Evolutionary conservation across 2,329 filamentous ascomycete genomes (phyloP).

Genomic region (Sodiomyces alkalinus): DNA sequence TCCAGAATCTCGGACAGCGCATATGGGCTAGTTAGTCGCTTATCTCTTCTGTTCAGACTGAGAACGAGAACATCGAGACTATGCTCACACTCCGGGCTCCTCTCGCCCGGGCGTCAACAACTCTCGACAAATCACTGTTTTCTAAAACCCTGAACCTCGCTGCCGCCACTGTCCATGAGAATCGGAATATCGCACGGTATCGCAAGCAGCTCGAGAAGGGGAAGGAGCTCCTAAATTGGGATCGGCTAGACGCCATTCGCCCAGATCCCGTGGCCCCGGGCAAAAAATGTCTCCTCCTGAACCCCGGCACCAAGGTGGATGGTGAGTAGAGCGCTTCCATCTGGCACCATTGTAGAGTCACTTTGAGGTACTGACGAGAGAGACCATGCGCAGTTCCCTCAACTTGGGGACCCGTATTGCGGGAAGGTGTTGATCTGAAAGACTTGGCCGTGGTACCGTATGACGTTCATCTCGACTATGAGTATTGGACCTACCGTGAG

Average conservation of each 20-base stretch:
- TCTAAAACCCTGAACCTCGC: conserved; percentile 59
- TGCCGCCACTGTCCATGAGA: conserved; percentile 64
- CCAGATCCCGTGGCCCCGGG: conserved; percentile 46
- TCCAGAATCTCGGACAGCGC: too few species aligned
- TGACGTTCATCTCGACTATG: conserved; percentile 62
- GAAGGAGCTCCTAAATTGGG: conserved; percentile 48
- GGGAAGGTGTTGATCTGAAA: conserved; percentile 50
- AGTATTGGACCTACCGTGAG: conserved; percentile 72
- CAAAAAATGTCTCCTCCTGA: conserved; percentile 45
- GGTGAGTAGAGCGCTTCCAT: too few species aligned
- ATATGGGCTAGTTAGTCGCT: too few species aligned
- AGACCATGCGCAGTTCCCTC: conserved; percentile 35
- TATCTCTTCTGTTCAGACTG: too few species aligned
- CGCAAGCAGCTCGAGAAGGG: conserved; percentile 50
- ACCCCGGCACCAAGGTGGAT: conserved; percentile 36
- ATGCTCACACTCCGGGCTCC: conserved; percentile 62
- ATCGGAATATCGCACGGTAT: conserved; percentile 57
- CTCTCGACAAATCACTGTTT: conserved; percentile 75
- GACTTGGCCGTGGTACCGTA: conserved; percentile 62
- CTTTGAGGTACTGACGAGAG: background rate
- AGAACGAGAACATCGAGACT: background rate
- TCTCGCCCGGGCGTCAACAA: conserved; percentile 61
- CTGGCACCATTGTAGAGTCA: background rate
- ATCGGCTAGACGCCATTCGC: conserved; percentile 47
- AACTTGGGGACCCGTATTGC: conserved; percentile 62